Conservation (phyloP, 2,329 filamentous ascomycete genomes). For the Pseudogymnoascus sp. region DNA sequence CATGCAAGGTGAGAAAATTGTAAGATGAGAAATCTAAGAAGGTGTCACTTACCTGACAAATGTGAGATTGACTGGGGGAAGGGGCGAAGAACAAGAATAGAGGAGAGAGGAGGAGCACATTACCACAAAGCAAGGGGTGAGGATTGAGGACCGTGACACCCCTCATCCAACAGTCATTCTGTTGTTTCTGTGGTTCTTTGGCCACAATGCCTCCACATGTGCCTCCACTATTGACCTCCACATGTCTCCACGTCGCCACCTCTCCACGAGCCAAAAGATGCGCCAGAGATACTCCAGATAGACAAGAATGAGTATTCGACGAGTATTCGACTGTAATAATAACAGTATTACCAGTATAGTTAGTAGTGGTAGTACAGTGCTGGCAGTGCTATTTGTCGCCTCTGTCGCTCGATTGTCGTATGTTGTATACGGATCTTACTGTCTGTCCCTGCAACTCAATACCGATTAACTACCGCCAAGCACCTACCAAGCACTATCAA, state of each 20-base stretch:
- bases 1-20: neutral
- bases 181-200: neutral
- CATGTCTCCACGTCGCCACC: neutral
- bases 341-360: too few species aligned
- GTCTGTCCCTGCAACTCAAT: neutral
- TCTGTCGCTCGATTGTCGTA: too few species aligned
- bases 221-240: neutral
- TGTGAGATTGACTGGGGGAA: neutral
- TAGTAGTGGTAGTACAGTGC: too few species aligned
- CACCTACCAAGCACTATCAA: neutral
- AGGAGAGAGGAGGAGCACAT: neutral
- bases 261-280: neutral
- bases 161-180: neutral
- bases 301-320: too few species aligned
- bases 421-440: too few species aligned
- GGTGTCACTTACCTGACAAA: slow-evolving; percentile 2
- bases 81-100: neutral
- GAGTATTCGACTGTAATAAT: too few species aligned
- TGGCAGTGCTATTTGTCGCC: too few species aligned
- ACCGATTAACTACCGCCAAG: neutral
- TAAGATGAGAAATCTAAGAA: neutral
- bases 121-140: neutral
- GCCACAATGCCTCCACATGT: neutral
- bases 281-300: too few species aligned
- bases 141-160: neutral